Base-by-base conservation (phyloP, 495 filamentous ascomycete genomes). In the Chlorociboria aeruginascens region DNA sequence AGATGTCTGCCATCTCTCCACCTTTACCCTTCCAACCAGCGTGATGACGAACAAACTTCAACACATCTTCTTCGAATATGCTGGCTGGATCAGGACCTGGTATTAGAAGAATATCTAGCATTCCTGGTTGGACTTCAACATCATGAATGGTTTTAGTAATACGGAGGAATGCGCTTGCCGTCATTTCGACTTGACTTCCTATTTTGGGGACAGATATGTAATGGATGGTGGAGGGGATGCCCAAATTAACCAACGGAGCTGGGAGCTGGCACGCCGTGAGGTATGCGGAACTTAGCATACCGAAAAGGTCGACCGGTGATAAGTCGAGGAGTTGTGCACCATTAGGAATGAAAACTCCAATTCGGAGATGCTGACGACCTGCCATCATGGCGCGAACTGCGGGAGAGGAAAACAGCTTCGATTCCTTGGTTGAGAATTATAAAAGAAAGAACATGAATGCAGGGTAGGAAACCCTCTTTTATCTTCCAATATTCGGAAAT, bases 101-200 rank as follows among this genome's bases (percentile, higher is more conserved):
- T 2, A 81, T 51, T 0, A 72, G 45, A 16, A 79, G 51, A 45
- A 78, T 57, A 54, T 79, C 73, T 1, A 79, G 64, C 32, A 66
- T 66, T 3, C 77, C 75, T 10, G 54, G 45, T 36, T 57, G 54
- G 2, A 57, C 54, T 33, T 54, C 54, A 8, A 40, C 11, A 33
- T 57, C 51, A 11, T 38, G 16, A 14, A 37, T 57, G 0, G 43
- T 48, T 17, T 48, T 52, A 0, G 54, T 34, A 8, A 54, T 20
- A 9, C 28, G 7, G 8, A 53, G n/a, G 16, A 48, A 8, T 12
- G 43, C 43, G 20, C 33, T 48, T 36, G 54, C 54, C 2, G 54
- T 57, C 8, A 54, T n/a, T 16, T 44, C 40, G 10, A 57, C 40
- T 20, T 53, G 43, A 13, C 29, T 7, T 10, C 50, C 54, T 1